Base-by-base conservation (phyloP, 75 land plant genomes). In the Cunninghamia lanceolata region DNA sequence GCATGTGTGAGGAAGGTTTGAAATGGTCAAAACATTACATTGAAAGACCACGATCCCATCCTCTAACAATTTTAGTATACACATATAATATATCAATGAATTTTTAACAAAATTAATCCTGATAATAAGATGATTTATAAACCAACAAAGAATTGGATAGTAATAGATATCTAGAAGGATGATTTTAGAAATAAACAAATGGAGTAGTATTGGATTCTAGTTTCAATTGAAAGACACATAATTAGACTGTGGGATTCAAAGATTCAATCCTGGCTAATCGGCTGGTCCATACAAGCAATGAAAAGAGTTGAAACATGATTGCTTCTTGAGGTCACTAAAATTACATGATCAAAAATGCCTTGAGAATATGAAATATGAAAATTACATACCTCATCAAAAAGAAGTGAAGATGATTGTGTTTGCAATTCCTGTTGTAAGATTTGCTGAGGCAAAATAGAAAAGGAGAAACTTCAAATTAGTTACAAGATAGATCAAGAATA, bases 361-460 rank as follows among this genome's bases (percentile, higher is more conserved):
- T 53, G 63, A 47, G 63, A 40, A 21, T 47, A 16, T 54, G 38
- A 52, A 52, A 21, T 4, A 32, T 32, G 39, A 42, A 10, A 84
- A 84, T 35, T 19, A 85, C 81, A 77, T 86, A 98, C 99, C 97
- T 98, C 99, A 38, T 98, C 92, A 90, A 98, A 98, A 15, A 97
- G 99, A 87, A 91, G 96, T 66, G 98, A 93, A 34, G 91, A 92
- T 63, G 99, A 95, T 7, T 92, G 91, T n/a, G 87, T 76, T 68
- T 84, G 87, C 80, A 98, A 86, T 71, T 95, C 95, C 70, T 98
- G 88, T 87, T 98, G 96, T 85, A 98, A 77, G 25, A 84, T 87
- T 99, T 98, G 99, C 85, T 52, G 71, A 84, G 50, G 39, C 9
- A 45, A 84, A 87, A 82, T 77, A 76, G 74, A 81, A 34, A 79